phyloP scores from a whole-genome alignment of 768 basidiomycete genomes.

The Boletus vinaceobasis region DNA sequence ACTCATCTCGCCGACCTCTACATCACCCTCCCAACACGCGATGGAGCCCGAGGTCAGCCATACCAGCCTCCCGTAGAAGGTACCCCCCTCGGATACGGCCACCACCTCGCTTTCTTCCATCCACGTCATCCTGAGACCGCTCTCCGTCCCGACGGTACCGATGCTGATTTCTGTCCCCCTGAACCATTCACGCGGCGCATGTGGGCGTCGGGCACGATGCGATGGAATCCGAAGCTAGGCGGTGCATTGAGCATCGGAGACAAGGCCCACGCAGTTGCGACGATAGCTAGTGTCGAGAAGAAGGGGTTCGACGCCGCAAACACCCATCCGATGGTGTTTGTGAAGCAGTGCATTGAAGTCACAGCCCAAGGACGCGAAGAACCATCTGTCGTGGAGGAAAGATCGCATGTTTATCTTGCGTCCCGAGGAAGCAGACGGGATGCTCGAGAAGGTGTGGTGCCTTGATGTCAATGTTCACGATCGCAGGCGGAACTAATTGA shows the following conservation, averaged over 20 bases:
- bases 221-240: constrained; percentile 44
- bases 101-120: constrained; percentile 76
- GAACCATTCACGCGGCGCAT: constrained; percentile 72
- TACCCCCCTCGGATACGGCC: constrained; percentile 52
- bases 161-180: constrained; percentile 68
- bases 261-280: constrained; percentile 45
- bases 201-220: constrained; percentile 75
- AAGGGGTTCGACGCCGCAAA: constrained; percentile 54
- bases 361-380: constrained; percentile 40
- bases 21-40: constrained; percentile 70
- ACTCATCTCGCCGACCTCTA: constrained; percentile 64
- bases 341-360: constrained; percentile 60
- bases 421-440: constrained; percentile 28
- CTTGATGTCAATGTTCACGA: background rate
- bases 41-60: constrained; percentile 45
- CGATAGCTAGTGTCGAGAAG: constrained; percentile 51
- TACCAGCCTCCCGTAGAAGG: constrained; percentile 41
- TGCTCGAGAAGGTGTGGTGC: constrained; percentile 42
- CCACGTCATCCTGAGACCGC: constrained; percentile 53
- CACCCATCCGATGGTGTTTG: constrained; percentile 69
- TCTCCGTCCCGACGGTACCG: constrained; percentile 69
- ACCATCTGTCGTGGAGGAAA: constrained; percentile 57
- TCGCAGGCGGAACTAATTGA: background rate
- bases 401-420: constrained; percentile 66
- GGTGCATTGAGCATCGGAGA: constrained; percentile 53